phyloP scores from a whole-genome alignment of 2,329 filamentous ascomycete genomes.

The Dothiorella sarmentorum region DNA sequence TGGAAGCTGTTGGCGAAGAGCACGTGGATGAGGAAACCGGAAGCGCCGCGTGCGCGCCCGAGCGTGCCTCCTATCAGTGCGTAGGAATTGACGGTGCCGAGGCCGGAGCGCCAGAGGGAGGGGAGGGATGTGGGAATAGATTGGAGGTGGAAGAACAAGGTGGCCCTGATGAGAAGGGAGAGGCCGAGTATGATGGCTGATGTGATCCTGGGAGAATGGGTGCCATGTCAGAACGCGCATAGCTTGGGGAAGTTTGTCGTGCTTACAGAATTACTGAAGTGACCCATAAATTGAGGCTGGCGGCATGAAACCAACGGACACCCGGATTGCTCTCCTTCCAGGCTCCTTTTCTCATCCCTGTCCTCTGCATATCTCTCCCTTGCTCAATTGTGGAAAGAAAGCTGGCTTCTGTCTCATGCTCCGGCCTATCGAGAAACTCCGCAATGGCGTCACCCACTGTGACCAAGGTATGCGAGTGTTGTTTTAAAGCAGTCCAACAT shows the following conservation, averaged over 20 bases:
- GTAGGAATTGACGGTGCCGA: background rate
- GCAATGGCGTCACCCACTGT: constrained; percentile 29
- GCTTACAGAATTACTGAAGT: background rate
- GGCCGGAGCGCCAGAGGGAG: background rate
- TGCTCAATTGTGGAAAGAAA: background rate
- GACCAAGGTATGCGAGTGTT: constrained; percentile 12
- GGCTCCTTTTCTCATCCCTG: too few relatives aligned
- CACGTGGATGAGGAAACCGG: background rate
- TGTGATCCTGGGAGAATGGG: background rate
- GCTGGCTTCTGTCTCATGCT: constrained; percentile 21
- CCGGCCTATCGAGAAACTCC: constrained; percentile 25
- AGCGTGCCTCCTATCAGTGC: background rate
- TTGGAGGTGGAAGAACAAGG: background rate
- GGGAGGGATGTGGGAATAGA: background rate
- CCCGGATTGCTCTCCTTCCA: background rate
- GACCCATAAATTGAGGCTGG: background rate
- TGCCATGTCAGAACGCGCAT: too few relatives aligned
- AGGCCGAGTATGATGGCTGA: background rate
- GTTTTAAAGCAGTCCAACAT: background rate
- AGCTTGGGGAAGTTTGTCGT: background rate
- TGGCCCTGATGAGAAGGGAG: background rate
- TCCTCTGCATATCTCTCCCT: too few relatives aligned
- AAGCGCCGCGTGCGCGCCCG: background rate
- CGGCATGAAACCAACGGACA: background rate
- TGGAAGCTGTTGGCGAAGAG: constrained; percentile 1